Evolutionary conservation across 2,329 filamentous ascomycete genomes (phyloP).

Genomic region (Dactylella cylindrospora): DNA sequence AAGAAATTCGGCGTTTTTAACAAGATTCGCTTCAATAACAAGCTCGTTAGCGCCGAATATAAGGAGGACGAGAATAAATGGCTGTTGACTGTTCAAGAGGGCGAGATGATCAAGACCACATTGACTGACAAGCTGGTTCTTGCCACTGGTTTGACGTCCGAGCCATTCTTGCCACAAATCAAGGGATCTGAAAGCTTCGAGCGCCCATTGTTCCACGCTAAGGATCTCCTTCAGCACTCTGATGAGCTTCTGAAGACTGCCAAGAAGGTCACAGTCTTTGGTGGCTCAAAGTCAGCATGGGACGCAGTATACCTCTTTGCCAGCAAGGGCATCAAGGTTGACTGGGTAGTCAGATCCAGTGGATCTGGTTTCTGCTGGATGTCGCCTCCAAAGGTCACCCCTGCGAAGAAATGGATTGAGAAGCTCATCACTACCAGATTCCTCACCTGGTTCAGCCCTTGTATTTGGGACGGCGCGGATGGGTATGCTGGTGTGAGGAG

Average conservation of each 20-base stretch:
- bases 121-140: constrained; percentile 56
- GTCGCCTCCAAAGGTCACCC: constrained; percentile 64
- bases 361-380: constrained; percentile 65
- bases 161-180: constrained; percentile 57
- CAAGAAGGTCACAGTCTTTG: constrained; percentile 60
- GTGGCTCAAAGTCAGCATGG: constrained; percentile 66
- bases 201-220: constrained; percentile 58
- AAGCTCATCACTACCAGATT: constrained; percentile 67
- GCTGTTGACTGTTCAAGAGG: constrained; percentile 55
- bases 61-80: constrained; percentile 50
- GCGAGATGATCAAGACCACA: constrained; percentile 36
- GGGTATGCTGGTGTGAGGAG: constrained; percentile 60
- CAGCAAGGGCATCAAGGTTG: constrained; percentile 59
- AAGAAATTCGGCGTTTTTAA: constrained; percentile 54
- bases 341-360: constrained; percentile 62
- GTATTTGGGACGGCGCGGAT: constrained; percentile 68
- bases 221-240: constrained; percentile 54
- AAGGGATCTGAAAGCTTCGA: constrained; percentile 56
- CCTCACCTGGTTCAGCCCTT: constrained; percentile 73
- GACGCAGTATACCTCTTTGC: constrained; percentile 67
- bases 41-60: constrained; percentile 54
- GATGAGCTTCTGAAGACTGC: constrained; percentile 53
- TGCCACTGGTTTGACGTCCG: constrained; percentile 61
- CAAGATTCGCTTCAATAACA: constrained; percentile 54
- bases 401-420: constrained; percentile 68